A percentile compares a stretch with the other conserved stretches of the same genome.
phyloP scores from a whole-genome alignment of 202 grass and related monocot species.

The Eragrostis tef region DNA sequence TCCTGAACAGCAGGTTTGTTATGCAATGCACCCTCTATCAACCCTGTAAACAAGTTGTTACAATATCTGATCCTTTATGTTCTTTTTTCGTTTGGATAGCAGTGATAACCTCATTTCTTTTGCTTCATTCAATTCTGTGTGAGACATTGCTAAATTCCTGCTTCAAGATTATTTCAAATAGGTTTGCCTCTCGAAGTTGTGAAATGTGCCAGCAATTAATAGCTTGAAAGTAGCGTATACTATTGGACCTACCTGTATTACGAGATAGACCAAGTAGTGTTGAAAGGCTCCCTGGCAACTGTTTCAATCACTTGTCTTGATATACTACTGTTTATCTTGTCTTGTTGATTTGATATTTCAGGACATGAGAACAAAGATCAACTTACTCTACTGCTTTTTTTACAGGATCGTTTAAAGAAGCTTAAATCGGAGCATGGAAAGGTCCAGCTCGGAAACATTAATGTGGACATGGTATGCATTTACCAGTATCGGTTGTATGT shows the following conservation, averaged over 20 bases:
- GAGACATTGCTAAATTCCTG: constrained; percentile 19
- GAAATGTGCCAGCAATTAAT: not conserved
- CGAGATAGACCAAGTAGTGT: not conserved
- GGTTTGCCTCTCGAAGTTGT: not conserved
- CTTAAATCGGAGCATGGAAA: constrained; percentile 91
- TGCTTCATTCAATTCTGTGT: not conserved
- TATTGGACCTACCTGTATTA: not conserved
- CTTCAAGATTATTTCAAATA: not conserved
- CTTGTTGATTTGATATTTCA: constrained; percentile 15
- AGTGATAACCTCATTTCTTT: not conserved
- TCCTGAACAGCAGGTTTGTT: constrained; percentile 91
- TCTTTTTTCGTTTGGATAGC: not conserved
- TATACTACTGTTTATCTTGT: not conserved
- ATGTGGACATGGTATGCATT: constrained; percentile 83
- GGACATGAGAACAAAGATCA: not conserved
- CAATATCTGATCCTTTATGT: constrained; percentile 45
- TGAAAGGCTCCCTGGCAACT: not conserved
- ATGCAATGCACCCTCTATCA: not conserved
- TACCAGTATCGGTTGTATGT: not conserved
- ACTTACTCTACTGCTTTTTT: constrained; percentile 22
- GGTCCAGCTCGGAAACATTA: constrained; percentile 92
- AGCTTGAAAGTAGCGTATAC: constrained; percentile 7
- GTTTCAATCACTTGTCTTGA: constrained; percentile 5
- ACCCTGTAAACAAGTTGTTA: constrained; percentile 32
- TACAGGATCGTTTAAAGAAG: constrained; percentile 96